Conservation (phyloP, 139 green algal genomes). For the Micromonas commoda region DNA sequence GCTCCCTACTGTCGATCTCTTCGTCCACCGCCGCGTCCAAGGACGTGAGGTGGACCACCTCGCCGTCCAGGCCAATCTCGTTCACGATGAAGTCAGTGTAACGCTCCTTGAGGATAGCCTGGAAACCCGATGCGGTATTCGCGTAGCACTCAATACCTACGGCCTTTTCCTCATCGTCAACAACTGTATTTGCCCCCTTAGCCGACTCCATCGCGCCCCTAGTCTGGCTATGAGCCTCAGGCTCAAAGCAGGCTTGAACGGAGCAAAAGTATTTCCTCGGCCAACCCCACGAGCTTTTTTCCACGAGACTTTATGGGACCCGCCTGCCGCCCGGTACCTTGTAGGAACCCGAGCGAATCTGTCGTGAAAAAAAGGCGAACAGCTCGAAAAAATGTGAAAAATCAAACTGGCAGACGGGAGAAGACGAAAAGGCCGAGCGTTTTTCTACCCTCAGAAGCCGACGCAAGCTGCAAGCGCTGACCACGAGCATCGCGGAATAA, state of each 20-base stretch:
- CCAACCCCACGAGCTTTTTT: too few relatives aligned
- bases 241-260: too few relatives aligned
- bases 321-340: too few relatives aligned
- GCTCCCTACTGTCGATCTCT: slow-evolving; percentile 1
- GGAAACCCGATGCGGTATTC: slow-evolving; percentile 45
- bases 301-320: too few relatives aligned
- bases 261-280: too few relatives aligned
- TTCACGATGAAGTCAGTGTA: slow-evolving; percentile 78
- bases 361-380: neutral
- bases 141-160: slow-evolving; percentile 16
- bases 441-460: too few relatives aligned
- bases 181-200: too few relatives aligned
- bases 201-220: too few relatives aligned
- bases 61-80: slow-evolving; percentile 51
- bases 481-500: too few relatives aligned
- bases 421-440: neutral
- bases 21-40: neutral
- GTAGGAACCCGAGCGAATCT: too few relatives aligned
- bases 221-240: too few relatives aligned
- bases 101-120: slow-evolving; percentile 65
- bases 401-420: neutral
- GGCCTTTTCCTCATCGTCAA: neutral
- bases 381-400: neutral
- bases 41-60: slow-evolving; percentile 33
- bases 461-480: too few relatives aligned